phyloP scores from a whole-genome alignment of 305 asterid genomes.

The Fraxinus velutina region DNA sequence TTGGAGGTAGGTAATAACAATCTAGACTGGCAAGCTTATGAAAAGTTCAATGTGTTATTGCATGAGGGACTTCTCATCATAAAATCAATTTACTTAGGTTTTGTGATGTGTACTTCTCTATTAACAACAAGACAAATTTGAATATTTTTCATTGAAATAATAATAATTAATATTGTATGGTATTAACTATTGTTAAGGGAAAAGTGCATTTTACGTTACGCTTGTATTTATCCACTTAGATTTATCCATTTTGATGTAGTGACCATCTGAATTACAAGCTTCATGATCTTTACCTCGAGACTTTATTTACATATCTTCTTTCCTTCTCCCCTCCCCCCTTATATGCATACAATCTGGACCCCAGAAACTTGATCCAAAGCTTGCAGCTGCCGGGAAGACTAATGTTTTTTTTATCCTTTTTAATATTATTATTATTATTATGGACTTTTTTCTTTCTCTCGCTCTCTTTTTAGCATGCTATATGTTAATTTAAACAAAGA shows the following conservation, averaged over 20 bases:
- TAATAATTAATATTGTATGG: neutral
- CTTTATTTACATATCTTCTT: neutral
- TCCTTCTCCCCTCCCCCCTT: neutral
- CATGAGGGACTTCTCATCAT: neutral
- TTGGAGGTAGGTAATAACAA: conserved; percentile 66
- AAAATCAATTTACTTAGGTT: neutral
- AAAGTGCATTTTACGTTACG: neutral
- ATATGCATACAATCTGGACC: neutral
- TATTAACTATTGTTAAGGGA: neutral
- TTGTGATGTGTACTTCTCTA: neutral
- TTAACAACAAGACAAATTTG: neutral
- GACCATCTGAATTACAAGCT: neutral
- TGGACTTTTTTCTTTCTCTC: neutral
- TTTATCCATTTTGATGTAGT: neutral
- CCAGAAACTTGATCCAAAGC: neutral
- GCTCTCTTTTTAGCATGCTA: neutral
- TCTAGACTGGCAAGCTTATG: neutral
- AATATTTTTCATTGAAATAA: conserved; percentile 6
- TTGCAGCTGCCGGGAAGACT: neutral
- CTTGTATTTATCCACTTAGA: neutral
- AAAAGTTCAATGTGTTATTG: neutral
- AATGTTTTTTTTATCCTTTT: neutral
- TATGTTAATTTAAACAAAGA: neutral
- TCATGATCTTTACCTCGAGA: neutral
- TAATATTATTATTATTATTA: neutral